Evolutionary conservation across 2,329 filamentous ascomycete species (phyloP), one percentile per base, ranked within the genome.

Genomic region (Aspergillus candidus): DNA sequence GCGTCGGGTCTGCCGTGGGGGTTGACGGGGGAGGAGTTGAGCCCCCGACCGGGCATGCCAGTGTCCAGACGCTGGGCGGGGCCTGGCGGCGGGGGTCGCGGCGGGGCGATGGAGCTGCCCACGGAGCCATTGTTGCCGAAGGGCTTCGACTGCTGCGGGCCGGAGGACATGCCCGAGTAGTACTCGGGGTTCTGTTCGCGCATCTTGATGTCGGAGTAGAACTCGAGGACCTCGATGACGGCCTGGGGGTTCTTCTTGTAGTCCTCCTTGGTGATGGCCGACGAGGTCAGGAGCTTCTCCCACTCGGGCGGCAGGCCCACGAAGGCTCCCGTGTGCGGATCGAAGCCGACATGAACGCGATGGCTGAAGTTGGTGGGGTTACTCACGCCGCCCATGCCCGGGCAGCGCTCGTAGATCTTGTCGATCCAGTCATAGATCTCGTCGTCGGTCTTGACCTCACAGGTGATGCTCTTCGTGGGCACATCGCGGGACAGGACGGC

Each of bases 401-500:
- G 93, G 66, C 91, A 97, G 52, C 91, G 85, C 57, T 91, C 89
- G 65, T 97, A 97, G 54, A 98, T 94, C 65, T 90, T 88, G 67
- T 98, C 93, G 60, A 97, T 95, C 93, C 93, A 98, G 59, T 94
- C 89, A 68, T 98, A 98, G 42, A 98, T 82, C 56, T 98, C 93
- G 61, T 95, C 91, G 60, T 98, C 93, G 44, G 83, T 86, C 70
- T 96, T 94, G 58, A 97, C 89, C 64, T 86, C 88, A 66, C 95
- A 93, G 52, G 93, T 89, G 41, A 96, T 80, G 3, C 88, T 86
- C 65, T 86, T 88, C 46, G 84, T 86, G 7, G 83, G 79, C 30
- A 87, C 83, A 52, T 96, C 91, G 53, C 88, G 83, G 36, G 86
- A 86, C 40, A 84, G 80, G 10, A 88, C 79, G 48, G 84, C 87